Conservation (phyloP, 1,284 basidiomycete species). For the Sanguinoderma infundibulare region DNA sequence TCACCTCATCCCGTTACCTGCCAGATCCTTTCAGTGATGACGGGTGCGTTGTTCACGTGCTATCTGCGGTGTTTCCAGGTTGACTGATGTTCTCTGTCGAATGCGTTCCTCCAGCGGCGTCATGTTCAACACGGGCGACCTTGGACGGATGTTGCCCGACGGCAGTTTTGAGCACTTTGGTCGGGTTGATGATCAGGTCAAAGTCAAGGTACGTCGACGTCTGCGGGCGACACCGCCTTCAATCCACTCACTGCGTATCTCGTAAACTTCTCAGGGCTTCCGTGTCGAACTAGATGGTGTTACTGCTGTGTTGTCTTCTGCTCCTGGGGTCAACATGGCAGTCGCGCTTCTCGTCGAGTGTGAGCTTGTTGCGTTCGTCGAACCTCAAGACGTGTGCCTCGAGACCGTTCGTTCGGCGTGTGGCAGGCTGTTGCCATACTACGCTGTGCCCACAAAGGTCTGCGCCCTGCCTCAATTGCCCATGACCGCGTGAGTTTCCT, state of each 20-base stretch:
- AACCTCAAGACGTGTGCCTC: slow-evolving; percentile 37
- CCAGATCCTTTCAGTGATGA: slow-evolving; percentile 49
- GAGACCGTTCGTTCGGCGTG: neutral
- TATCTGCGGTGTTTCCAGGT: no score
- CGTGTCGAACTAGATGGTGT: slow-evolving; percentile 61
- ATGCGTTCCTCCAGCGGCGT: slow-evolving; percentile 41
- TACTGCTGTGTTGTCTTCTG: slow-evolving; percentile 40
- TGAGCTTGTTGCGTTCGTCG: slow-evolving; percentile 53
- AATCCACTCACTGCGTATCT: neutral
- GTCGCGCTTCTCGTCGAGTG: slow-evolving; percentile 50
- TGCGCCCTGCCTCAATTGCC: slow-evolving; percentile 32
- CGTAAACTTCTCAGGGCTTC: slow-evolving; percentile 51
- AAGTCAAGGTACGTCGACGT: slow-evolving; percentile 53
- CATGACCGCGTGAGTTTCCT: slow-evolving; percentile 13
- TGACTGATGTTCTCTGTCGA: neutral
- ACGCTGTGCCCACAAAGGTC: slow-evolving; percentile 52
- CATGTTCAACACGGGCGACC: slow-evolving; percentile 62
- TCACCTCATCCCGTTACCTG: slow-evolving; percentile 48
- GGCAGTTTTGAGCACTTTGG: slow-evolving; percentile 56
- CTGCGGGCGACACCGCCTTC: neutral
- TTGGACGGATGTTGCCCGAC: slow-evolving; percentile 52
- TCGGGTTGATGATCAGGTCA: slow-evolving; percentile 52
- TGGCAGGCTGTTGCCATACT: slow-evolving; percentile 48
- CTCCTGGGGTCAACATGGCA: slow-evolving; percentile 43
- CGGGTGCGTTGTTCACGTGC: slow-evolving; percentile 40